phyloP scores from a whole-genome alignment of 257 asterid genomes.

The Rubia yunnanensis region DNA sequence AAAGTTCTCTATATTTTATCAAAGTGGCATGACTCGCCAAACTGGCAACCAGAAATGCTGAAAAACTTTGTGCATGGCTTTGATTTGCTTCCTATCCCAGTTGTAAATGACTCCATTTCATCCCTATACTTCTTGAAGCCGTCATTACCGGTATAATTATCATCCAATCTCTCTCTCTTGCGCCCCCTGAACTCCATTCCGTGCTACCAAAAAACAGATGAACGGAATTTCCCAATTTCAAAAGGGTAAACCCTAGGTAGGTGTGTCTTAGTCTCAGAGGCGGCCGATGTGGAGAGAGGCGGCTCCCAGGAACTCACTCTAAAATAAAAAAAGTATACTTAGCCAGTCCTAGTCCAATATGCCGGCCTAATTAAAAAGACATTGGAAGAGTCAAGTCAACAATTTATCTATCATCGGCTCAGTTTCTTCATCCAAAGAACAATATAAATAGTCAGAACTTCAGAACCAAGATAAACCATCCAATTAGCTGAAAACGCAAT shows the following conservation, averaged over 20 bases:
- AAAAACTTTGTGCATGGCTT: constrained; percentile 99
- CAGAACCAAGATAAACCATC: background rate
- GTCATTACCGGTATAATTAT: constrained; percentile 7
- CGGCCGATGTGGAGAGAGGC: background rate
- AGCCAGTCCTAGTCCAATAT: too few species aligned
- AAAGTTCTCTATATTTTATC: too few species aligned
- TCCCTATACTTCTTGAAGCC: constrained; percentile 14
- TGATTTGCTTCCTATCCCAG: constrained; percentile 98
- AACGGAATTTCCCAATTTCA: too few species aligned
- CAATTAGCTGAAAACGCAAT: too few species aligned
- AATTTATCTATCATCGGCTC: too few species aligned
- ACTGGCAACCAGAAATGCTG: constrained; percentile 67
- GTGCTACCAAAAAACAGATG: background rate
- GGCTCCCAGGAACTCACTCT: constrained; percentile 9
- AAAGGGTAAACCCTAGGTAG: constrained; percentile 9
- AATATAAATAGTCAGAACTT: background rate
- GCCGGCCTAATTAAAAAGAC: too few species aligned
- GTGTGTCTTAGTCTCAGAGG: constrained; percentile 1
- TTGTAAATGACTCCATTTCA: constrained; percentile 64
- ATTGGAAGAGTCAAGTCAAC: too few species aligned
- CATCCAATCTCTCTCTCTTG: constrained; percentile 11
- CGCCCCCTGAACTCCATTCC: constrained; percentile 15
- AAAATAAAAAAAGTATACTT: too few species aligned
- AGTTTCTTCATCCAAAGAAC: background rate
- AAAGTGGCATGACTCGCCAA: constrained; percentile 80